These are phyloP conservation scores for Tricholoma sp. DNA, from an alignment of 768 basidiomycete species.

Conservation along the genomic window DNA sequence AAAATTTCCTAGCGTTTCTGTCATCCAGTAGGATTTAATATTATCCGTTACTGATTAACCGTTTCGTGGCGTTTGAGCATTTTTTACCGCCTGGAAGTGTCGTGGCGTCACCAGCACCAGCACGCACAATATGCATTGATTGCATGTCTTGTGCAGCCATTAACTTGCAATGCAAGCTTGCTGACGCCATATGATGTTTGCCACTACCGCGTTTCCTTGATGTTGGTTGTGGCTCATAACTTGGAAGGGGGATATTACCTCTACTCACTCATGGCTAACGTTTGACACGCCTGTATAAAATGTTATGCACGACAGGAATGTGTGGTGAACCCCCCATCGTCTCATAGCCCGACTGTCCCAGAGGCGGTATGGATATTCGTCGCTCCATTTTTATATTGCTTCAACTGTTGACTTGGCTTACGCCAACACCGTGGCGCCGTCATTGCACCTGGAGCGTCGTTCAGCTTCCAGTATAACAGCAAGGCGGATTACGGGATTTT, in stretches of 20 bases:
- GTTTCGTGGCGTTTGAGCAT: too few species aligned
- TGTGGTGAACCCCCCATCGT: neutral
- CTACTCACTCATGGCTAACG: too few species aligned
- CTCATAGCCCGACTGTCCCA: neutral
- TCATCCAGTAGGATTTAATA: neutral
- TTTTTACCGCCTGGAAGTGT: neutral
- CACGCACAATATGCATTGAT: too few species aligned
- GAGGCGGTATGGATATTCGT: neutral
- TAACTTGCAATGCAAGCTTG: too few species aligned
- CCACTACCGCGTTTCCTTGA: too few species aligned
- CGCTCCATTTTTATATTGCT: neutral
- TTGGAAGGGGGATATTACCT: too few species aligned
- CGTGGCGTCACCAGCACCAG: too few species aligned
- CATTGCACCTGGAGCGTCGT: neutral
- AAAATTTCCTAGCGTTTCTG: neutral
- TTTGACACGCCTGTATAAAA: neutral
- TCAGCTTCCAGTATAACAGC: conserved; percentile 28
- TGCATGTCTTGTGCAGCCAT: too few species aligned
- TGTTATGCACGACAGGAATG: neutral
- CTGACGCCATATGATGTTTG: too few species aligned
- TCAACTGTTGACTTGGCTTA: neutral
- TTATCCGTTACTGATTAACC: too few species aligned
- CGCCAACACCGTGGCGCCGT: conserved; percentile 1
- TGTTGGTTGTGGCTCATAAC: too few species aligned
- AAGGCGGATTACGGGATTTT: conserved; percentile 38